These are phyloP conservation scores for Rhizoclosmatium sp. DNA, from an alignment of 192 early-diverging fungal species.

Conservation along the genomic window DNA sequence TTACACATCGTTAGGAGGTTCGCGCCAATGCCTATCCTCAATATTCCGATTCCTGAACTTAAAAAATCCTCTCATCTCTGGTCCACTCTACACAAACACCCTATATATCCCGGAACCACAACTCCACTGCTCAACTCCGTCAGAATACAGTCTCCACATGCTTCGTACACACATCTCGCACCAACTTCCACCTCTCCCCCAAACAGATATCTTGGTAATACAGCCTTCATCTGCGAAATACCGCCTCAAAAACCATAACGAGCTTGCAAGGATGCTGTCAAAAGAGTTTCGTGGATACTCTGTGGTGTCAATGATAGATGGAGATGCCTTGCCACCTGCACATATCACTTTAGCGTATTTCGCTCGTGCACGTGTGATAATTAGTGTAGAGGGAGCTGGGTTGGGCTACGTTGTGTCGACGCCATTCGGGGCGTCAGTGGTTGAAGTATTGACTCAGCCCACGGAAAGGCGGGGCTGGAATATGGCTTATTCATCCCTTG, in stretches of 20 bases:
- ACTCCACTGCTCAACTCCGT: constrained; percentile 2
- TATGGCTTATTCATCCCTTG: not conserved
- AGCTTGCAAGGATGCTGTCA: constrained; percentile 1
- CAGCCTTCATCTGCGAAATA: not conserved
- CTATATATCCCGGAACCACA: constrained; percentile 21
- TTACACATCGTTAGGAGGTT: not conserved
- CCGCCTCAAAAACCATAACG: constrained; percentile 15
- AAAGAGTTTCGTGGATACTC: constrained; percentile 18
- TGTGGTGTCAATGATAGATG: not conserved
- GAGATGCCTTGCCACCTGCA: constrained; percentile 7
- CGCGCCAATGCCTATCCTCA: not conserved
- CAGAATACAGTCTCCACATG: constrained; percentile 17
- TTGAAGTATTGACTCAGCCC: constrained; percentile 19
- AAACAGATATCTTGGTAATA: constrained; percentile 21
- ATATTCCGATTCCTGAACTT: constrained; percentile 12
- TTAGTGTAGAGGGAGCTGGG: not conserved
- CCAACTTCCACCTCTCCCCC: not conserved
- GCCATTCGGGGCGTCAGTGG: not conserved
- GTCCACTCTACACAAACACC: not conserved
- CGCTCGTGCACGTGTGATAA: not conserved
- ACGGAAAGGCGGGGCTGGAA: constrained; percentile 1
- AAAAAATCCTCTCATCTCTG: not conserved
- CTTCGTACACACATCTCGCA: not conserved
- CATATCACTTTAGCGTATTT: not conserved
- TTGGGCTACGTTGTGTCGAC: constrained; percentile 22